Percentiles rank a stretch among this genome's conserved stretches.
Conservation (phyloP, 257 asterid species). For the Plantago elongata region DNA sequence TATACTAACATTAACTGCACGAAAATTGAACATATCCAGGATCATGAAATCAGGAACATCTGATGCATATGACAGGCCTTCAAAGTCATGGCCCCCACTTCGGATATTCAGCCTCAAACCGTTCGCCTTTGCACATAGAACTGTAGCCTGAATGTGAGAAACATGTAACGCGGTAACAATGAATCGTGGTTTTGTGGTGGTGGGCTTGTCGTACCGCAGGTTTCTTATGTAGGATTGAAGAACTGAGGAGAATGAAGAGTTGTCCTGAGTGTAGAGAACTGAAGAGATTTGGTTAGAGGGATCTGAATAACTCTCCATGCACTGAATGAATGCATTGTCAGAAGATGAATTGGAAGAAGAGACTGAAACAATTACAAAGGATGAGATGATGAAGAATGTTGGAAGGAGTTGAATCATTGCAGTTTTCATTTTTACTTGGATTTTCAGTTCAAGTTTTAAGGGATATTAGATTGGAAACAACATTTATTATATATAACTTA, state of each 20-base stretch:
- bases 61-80: constrained; percentile 32
- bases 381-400: not conserved
- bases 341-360: not conserved
- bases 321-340: constrained; percentile 1
- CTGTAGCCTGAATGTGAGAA: constrained; percentile 31
- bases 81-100: constrained; percentile 53
- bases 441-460: too few species aligned
- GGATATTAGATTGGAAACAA: too few species aligned
- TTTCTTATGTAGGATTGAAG: constrained; percentile 30
- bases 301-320: not conserved
- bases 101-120: constrained; percentile 29
- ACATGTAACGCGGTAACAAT: constrained; percentile 31
- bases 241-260: constrained; percentile 24
- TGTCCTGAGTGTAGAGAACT: constrained; percentile 23
- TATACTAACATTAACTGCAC: constrained; percentile 16
- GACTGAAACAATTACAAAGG: not conserved
- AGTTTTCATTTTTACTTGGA: not conserved
- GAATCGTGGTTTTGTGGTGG: constrained; percentile 35
- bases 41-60: constrained; percentile 22
- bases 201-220: constrained; percentile 29
- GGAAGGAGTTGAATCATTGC: not conserved
- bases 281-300: not conserved
- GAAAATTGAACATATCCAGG: constrained; percentile 33
- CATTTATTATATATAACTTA: too few species aligned
- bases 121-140: constrained; percentile 27